A percentile compares a stretch with the other conserved stretches of the same genome.
Conservation (phyloP, 441 rosid genomes). For the California macrophylla region DNA sequence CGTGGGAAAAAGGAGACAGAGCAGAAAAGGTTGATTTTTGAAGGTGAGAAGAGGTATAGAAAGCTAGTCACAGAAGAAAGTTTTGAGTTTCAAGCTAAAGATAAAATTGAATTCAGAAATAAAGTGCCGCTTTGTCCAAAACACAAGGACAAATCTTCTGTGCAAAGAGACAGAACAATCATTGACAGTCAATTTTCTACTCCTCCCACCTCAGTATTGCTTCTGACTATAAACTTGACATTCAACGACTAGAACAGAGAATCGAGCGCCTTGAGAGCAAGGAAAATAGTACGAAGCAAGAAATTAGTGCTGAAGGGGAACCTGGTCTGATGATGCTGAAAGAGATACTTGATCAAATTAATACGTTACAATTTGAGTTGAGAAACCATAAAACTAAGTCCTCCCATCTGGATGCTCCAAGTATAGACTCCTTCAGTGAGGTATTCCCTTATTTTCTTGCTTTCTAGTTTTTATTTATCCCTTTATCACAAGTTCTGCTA, state of each 20-base stretch:
- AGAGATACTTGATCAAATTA: neutral
- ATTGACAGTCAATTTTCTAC: conserved; percentile 19
- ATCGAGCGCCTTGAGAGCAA: neutral
- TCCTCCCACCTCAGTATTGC: conserved; percentile 3
- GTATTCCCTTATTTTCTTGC: neutral
- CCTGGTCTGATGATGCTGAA: neutral
- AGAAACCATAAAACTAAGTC: neutral
- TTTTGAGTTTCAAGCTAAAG: neutral
- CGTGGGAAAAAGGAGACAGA: conserved; percentile 13
- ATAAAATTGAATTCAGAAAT: conserved; percentile 19
- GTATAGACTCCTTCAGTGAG: neutral
- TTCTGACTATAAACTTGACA: neutral
- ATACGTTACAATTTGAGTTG: neutral
- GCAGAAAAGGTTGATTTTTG: conserved; percentile 14
- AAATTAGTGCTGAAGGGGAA: neutral
- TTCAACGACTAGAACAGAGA: neutral
- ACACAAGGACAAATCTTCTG: neutral
- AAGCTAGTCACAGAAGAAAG: neutral
- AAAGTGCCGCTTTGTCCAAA: conserved; percentile 7
- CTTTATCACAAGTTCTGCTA: too few species aligned
- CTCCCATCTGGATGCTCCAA: neutral
- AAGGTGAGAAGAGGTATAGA: conserved; percentile 17
- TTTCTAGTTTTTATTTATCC: neutral
- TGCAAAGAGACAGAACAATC: neutral
- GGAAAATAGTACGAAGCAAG: neutral